phyloP scores from a whole-genome alignment of 805 yeast species.

The Ogataea haglerorum region DNA sequence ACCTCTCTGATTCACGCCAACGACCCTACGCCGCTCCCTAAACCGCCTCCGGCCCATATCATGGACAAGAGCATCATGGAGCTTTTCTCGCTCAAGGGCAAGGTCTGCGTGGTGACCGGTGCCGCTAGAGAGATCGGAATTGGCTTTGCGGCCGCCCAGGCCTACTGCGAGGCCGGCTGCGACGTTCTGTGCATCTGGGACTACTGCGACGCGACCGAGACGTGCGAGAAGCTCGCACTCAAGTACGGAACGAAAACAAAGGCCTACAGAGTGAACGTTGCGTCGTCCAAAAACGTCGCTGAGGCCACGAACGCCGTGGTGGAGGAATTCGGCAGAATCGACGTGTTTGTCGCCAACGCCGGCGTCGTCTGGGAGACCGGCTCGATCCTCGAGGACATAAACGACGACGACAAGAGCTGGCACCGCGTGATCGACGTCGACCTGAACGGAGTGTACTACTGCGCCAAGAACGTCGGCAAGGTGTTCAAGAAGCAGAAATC shows the following conservation, averaged over 20 bases:
- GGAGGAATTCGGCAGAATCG: conserved; percentile 39
- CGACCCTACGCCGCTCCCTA: conserved; percentile 27
- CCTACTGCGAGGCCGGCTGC: conserved; percentile 85
- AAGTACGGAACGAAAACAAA: conserved; percentile 28
- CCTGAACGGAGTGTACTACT: conserved; percentile 48
- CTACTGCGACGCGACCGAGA: conserved; percentile 25
- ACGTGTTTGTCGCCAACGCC: conserved; percentile 41
- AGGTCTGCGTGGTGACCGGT: conserved; percentile 82
- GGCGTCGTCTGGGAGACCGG: conserved; percentile 37
- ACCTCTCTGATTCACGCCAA: conserved; percentile 24
- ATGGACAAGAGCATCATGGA: conserved; percentile 36
- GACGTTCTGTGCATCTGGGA: conserved; percentile 54
- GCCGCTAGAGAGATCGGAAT: conserved; percentile 66
- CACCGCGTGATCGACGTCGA: conserved; percentile 49
- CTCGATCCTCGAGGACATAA: conserved; percentile 32
- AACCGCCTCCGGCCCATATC: conserved; percentile 25
- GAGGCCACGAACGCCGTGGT: conserved; percentile 32
- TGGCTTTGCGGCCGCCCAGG: conserved; percentile 78
- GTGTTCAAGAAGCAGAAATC: conserved; percentile 45
- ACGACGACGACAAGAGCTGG: conserved; percentile 34
- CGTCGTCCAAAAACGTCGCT: conserved; percentile 35
- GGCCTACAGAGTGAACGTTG: conserved; percentile 35
- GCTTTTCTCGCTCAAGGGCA: conserved; percentile 74
- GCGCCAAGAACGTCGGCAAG: conserved; percentile 49
- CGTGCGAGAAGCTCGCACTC: conserved; percentile 18